These are phyloP conservation scores for Agaricus sinodeliciosus DNA, from an alignment of 768 basidiomycete genomes.

Conservation along the genomic window DNA sequence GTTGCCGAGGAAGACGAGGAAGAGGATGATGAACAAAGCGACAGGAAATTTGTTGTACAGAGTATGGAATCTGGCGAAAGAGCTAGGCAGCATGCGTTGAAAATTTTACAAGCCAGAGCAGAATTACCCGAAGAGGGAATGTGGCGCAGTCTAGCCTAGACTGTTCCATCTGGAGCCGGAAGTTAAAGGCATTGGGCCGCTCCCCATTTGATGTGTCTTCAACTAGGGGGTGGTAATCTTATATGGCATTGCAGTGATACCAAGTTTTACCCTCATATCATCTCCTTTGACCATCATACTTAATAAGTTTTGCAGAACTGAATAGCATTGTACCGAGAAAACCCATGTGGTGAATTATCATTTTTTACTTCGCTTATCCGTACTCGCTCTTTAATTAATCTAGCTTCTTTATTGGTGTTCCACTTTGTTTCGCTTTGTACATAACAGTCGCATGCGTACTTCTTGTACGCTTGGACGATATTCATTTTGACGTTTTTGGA, in stretches of 20 bases:
- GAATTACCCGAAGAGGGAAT: constrained; percentile 65
- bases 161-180: neutral
- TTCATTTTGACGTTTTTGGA: too few relatives aligned
- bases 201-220: neutral
- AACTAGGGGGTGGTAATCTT: neutral
- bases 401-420: neutral
- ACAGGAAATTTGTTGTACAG: constrained; percentile 15
- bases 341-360: neutral
- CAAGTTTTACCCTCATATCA: neutral
- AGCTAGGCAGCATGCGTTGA: constrained; percentile 53
- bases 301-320: neutral
- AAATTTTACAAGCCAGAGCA: constrained; percentile 65
- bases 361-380: neutral
- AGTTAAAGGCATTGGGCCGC: neutral
- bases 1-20: constrained; percentile 42
- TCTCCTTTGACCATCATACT: neutral
- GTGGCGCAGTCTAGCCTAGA: constrained; percentile 71
- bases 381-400: neutral
- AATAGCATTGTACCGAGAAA: neutral
- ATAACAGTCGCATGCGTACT: neutral
- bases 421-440: neutral
- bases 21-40: constrained; percentile 23
- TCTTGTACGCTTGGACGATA: neutral
- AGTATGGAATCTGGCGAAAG: constrained; percentile 32
- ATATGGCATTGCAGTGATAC: constrained; percentile 8